phyloP scores from a whole-genome alignment of 2,329 filamentous ascomycete species.

The Fusarium illudens region DNA sequence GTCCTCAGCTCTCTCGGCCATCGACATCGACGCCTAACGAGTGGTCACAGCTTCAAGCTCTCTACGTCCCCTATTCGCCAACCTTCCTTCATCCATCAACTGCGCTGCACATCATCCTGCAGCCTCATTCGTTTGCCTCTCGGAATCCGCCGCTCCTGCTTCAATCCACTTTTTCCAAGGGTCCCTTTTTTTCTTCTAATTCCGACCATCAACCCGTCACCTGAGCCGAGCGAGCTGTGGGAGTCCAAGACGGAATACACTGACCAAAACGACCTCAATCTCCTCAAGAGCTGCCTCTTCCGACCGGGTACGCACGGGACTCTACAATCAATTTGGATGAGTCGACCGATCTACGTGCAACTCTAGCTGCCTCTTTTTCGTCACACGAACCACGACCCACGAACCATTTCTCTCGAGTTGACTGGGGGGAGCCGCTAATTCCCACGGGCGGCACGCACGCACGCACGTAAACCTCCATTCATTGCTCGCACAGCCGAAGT shows the following conservation, averaged over 20 bases:
- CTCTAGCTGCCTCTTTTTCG: conserved; percentile 2
- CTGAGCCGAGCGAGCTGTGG: too few species aligned
- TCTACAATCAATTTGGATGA: conserved; percentile 12
- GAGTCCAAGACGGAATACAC: neutral
- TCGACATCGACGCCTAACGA: neutral
- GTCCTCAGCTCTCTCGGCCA: neutral
- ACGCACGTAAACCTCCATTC: conserved; percentile 14
- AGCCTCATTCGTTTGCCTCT: neutral
- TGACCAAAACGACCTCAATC: conserved; percentile 14
- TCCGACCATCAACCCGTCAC: conserved; percentile 21
- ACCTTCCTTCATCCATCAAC: neutral
- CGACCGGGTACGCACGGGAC: conserved; percentile 12
- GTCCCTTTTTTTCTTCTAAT: conserved; percentile 14
- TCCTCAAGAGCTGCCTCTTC: neutral
- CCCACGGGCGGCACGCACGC: too few species aligned
- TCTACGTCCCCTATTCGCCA: conserved; percentile 3
- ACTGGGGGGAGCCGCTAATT: conserved; percentile 27
- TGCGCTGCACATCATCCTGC: conserved; percentile 11
- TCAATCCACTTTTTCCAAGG: conserved; percentile 12
- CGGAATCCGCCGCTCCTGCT: neutral
- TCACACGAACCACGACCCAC: conserved; percentile 16
- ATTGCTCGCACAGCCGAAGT: conserved; percentile 20
- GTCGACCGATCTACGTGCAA: conserved; percentile 15
- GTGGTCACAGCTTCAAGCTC: conserved; percentile 16
- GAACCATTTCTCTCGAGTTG: neutral